These are phyloP conservation scores for Cryptococcus maquisensis DNA, from an alignment of 1,284 basidiomycete genomes.

Conservation along the genomic window DNA sequence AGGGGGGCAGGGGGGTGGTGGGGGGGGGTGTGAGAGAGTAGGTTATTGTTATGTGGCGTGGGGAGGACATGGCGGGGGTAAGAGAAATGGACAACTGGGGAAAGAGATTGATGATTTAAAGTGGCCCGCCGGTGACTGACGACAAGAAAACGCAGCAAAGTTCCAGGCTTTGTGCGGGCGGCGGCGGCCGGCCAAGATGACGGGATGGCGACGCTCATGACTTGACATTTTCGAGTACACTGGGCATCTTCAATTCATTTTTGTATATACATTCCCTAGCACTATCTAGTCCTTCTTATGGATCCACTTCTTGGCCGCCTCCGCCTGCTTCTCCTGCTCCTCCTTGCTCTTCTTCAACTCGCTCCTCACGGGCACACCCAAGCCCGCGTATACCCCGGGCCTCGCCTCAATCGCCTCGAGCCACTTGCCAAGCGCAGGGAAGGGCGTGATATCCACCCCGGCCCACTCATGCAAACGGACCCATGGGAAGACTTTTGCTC, in stretches of 20 bases:
- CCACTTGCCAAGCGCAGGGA: conserved; percentile 59
- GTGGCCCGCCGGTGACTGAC: too few relatives aligned
- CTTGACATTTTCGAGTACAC: too few relatives aligned
- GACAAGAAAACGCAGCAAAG: too few relatives aligned
- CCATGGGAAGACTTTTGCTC: conserved; percentile 51
- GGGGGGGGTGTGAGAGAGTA: conserved; percentile 23
- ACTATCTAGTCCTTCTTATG: too few relatives aligned
- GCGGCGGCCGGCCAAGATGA: too few relatives aligned
- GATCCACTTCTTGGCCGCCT: conserved; percentile 17
- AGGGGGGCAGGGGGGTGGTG: conserved; percentile 3
- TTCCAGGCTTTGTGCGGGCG: too few relatives aligned
- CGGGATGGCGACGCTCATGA: too few relatives aligned
- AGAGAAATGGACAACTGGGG: too few relatives aligned
- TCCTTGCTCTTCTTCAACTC: conserved; percentile 17
- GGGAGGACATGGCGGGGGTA: not conserved
- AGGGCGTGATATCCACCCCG: conserved; percentile 57
- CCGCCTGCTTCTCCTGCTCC: conserved; percentile 26
- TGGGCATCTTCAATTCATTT: too few relatives aligned
- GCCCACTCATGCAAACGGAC: conserved; percentile 53
- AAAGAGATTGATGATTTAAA: too few relatives aligned
- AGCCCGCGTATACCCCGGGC: conserved; percentile 49
- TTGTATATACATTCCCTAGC: too few relatives aligned
- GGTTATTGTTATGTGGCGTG: conserved; percentile 10
- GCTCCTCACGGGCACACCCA: conserved; percentile 36
- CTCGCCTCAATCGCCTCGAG: conserved; percentile 50